Base-by-base conservation (phyloP, 768 basidiomycete species). In the Panaeolus cyanescens region DNA sequence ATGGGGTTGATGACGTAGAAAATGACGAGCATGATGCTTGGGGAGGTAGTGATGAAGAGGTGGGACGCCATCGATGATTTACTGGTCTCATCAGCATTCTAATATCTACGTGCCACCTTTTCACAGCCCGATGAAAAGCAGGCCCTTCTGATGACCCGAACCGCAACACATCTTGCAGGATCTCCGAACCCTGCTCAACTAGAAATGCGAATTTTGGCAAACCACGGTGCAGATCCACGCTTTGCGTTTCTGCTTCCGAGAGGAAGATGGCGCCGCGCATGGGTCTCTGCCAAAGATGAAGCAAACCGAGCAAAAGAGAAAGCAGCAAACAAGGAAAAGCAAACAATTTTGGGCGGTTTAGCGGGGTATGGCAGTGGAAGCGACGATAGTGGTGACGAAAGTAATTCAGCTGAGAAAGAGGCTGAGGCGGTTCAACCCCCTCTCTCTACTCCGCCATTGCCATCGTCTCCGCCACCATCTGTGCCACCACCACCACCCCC, bases 181-280 rank as follows among this genome's bases (percentile, higher is more conserved):
- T 90, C 93, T 1, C 85, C 89, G 1, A 94, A 95, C 67, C 84
- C 92, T 15, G 85, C 88, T 0, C 87, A 94, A 64, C 80, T 96
- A 22, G 93, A 95, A 72, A 87, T 95, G 82, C 85, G 94, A 5
- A 95, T 97, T 66, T 78, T 96, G 15, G 89, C 95, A 9, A 94
- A 96, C 66, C 85, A 96, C 68, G 90, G 92, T 0, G 76, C 79
- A 12, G 93, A 96, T 70, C 76, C 79, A 45, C 83, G 91, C 5
- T 96, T 97, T 68, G 85, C 88, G 1, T 96, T 96, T 72, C 72
- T 96, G 45, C 45, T 50, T 50, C 45, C 45, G 25, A 82, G 87
- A 32, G 94, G 94, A 2, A 77, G 91, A 22, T 95, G 91, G 88
- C 79, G 80, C 58, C 74, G 74, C 2, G 77, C 81, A 4, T 96